Evolutionary conservation across 495 filamentous ascomycete genomes (phyloP).

Genomic region (Talaromyces thailandensis): DNA sequence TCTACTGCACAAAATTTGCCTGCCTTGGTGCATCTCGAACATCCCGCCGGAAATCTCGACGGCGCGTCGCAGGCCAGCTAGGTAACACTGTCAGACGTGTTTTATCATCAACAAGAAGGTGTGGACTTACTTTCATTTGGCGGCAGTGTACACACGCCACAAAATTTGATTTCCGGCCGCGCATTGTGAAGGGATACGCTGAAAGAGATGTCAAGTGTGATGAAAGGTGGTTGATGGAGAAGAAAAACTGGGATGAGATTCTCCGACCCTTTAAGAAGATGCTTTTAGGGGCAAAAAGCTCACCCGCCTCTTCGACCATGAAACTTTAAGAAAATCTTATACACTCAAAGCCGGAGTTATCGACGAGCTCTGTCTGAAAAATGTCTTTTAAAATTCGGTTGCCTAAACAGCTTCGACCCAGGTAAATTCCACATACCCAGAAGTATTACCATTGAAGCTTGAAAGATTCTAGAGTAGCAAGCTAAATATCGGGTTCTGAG

Average conservation of each 20-base stretch:
- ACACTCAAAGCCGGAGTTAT: not conserved
- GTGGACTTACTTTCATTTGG: constrained; percentile 3
- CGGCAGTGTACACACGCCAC: constrained; percentile 3
- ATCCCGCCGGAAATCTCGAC: constrained; percentile 1
- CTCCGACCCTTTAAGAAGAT: not conserved
- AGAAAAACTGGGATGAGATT: not conserved
- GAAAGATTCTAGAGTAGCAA: no score
- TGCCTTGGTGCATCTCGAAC: constrained; percentile 6
- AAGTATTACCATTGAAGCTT: no score
- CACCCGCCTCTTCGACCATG: not conserved
- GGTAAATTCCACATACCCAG: no score
- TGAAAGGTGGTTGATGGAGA: not conserved
- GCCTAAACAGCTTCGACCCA: no score
- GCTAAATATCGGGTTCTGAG: no score
- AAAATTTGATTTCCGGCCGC: constrained; percentile 3
- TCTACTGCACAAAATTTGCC: constrained; percentile 3
- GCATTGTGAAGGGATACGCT: not conserved
- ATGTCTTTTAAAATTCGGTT: not conserved
- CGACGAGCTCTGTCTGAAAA: not conserved
- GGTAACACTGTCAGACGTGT: not conserved
- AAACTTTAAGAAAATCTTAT: not conserved
- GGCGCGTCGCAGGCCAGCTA: constrained; percentile 6
- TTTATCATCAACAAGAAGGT: not conserved
- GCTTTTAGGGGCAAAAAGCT: not conserved
- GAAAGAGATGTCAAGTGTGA: not conserved